These are phyloP conservation scores for Henckelia pumila DNA, from an alignment of 257 asterid species.

Conservation along the genomic window DNA sequence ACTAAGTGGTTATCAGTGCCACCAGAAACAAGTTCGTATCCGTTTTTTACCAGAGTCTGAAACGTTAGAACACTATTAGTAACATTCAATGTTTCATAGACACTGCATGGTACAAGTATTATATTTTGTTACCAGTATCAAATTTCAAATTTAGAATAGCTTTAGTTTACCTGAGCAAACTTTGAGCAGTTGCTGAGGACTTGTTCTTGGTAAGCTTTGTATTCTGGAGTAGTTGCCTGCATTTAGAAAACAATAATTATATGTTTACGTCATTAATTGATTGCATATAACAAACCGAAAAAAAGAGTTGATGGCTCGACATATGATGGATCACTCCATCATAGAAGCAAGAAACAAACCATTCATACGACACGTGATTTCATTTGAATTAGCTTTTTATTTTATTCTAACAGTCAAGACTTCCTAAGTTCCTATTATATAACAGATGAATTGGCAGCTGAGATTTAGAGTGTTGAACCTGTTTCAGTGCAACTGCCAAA, in stretches of 20 bases:
- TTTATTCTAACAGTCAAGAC: not conserved
- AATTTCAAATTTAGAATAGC: not conserved
- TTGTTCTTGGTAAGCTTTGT: slow-evolving; percentile 90
- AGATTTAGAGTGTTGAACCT: slow-evolving; percentile 37
- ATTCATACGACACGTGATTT: not conserved
- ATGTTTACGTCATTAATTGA: not conserved
- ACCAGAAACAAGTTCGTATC: slow-evolving; percentile 86
- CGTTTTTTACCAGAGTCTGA: slow-evolving; percentile 53
- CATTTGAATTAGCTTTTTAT: not conserved
- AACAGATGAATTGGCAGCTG: not conserved
- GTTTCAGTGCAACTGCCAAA: slow-evolving; percentile 92
- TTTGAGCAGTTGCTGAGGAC: slow-evolving; percentile 73
- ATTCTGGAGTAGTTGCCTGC: slow-evolving; percentile 79
- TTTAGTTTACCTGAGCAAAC: slow-evolving; percentile 60
- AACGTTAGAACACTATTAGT: slow-evolving; percentile 29
- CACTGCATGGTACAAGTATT: not conserved
- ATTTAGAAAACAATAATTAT: slow-evolving; percentile 8
- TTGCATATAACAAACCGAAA: not conserved
- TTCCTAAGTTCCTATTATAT: not conserved
- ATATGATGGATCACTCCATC: not conserved
- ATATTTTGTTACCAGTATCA: too few relatives aligned
- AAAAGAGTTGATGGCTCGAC: not conserved
- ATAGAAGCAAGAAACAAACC: not conserved
- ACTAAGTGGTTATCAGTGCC: slow-evolving; percentile 91
- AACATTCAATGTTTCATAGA: not conserved